Evolutionary conservation across 345 rosid species (phyloP), one percentile per base, ranked within the genome.

Genomic region (Combretum micranthum): DNA sequence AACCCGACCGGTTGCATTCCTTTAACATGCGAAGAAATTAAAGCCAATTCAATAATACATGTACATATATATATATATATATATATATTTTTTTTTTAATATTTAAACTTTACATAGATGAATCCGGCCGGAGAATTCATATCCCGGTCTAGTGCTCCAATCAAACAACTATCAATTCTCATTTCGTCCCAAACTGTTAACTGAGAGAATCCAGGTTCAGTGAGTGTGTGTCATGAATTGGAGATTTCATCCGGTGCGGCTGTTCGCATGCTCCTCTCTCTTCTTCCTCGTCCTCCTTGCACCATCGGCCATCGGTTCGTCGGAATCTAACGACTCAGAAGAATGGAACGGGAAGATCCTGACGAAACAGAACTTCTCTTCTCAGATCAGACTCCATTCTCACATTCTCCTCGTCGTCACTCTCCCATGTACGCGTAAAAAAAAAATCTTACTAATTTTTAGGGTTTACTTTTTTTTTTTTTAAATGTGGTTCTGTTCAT

Each of bases 341-440:
- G 69, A 68, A 63, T 32, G 39, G 39, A 32, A 32, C 39, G 88
- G 98, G 95, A 78, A 69, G 66, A 75, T 74, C 49, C 83, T 92
- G 50, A 77, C 84, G 50, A 80, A 83, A 48, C 86, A 73, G 37
- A 88, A 88, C 69, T 83, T 83, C 77, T 86, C 97, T 56, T 78
- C 98, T 57, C 87, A 83, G 90, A 88, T 84, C 78, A 83, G 79
- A 52, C 75, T 74, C 65, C 80, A 92, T 42, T 75, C 87, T 56
- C 83, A 84, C 78, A 66, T 79, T 63, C 87, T 92, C 75, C 84
- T 88, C 52, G 15, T 92, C 20, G 76, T 81, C 75, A 78, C 95
- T 46, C 64, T 80, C 64, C 98, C 97, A 11, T 92, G 98, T 88
- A 76, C 14, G 65, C 42, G 60, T 18, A 32, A 32, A 32, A 5